A percentile compares a stretch with the other conserved stretches of the same genome.
phyloP scores from a whole-genome alignment of 441 rosid species.

The Erodium trifolium region DNA sequence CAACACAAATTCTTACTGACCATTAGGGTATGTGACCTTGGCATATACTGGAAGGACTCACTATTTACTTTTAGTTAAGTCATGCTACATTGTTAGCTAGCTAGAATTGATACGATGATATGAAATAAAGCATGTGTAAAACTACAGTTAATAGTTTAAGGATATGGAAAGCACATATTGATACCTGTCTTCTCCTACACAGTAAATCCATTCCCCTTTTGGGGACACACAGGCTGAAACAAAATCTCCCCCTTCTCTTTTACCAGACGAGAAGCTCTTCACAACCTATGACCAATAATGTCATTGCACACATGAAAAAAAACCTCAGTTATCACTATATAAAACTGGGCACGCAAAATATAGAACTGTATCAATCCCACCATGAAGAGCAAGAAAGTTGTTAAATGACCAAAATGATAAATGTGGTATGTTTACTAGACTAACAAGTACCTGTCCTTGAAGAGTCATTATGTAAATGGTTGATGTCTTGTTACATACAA shows the following conservation, averaged over 20 bases:
- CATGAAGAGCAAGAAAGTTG: too few species aligned
- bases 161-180: constrained; percentile 12
- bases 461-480: constrained; percentile 90
- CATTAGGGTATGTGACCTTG: too few species aligned
- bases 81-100: not conserved
- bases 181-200: constrained; percentile 92
- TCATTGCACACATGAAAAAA: not conserved
- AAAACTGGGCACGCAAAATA: not conserved
- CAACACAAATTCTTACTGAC: too few species aligned
- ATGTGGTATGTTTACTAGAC: not conserved
- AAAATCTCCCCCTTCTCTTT: constrained; percentile 83
- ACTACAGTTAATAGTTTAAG: not conserved
- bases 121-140: constrained; percentile 1
- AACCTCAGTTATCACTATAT: not conserved
- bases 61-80: not conserved
- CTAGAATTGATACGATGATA: not conserved
- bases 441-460: constrained; percentile 76
- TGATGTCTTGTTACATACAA: constrained; percentile 93
- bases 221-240: constrained; percentile 73
- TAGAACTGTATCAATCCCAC: not conserved
- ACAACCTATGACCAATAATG: constrained; percentile 51
- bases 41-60: too few species aligned
- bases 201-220: constrained; percentile 94
- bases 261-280: constrained; percentile 97
- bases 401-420: too few species aligned